Evolutionary conservation across 345 rosid species (phyloP).

Genomic region (Nephelium lappaceum): DNA sequence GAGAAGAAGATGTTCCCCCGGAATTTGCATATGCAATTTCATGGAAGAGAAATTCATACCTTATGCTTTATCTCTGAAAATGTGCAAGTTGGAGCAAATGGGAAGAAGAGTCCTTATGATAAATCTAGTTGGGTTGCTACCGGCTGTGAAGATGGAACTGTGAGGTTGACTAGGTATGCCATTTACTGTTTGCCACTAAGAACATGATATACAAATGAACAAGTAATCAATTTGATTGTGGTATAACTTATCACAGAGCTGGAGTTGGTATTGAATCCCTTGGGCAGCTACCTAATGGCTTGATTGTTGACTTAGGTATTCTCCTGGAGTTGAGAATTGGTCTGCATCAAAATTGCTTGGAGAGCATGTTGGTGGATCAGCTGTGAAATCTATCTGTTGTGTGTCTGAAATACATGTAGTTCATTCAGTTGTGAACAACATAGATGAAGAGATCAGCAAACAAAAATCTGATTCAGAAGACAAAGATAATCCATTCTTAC

Average conservation of each 20-base stretch:
- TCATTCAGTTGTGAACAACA: constrained; percentile 34
- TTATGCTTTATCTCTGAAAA: constrained; percentile 68
- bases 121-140: constrained; percentile 85
- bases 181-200: constrained; percentile 16
- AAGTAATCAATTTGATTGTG: neutral
- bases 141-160: constrained; percentile 99
- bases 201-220: constrained; percentile 7
- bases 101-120: constrained; percentile 32
- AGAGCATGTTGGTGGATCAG: constrained; percentile 97
- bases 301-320: constrained; percentile 51
- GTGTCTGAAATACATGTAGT: constrained; percentile 55
- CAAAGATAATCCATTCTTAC: constrained; percentile 50
- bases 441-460: constrained; percentile 24
- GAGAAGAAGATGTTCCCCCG: constrained; percentile 60
- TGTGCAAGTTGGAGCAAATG: constrained; percentile 34
- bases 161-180: constrained; percentile 84
- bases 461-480: constrained; percentile 33
- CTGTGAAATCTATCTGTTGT: constrained; percentile 86
- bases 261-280: constrained; percentile 4
- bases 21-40: constrained; percentile 83
- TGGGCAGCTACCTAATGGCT: constrained; percentile 13
- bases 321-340: constrained; percentile 61
- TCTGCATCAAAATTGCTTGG: constrained; percentile 81
- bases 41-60: constrained; percentile 95
- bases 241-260: neutral